These are phyloP conservation scores for Vitellaria paradoxa DNA, from an alignment of 179 eudicot species.

Conservation along the genomic window DNA sequence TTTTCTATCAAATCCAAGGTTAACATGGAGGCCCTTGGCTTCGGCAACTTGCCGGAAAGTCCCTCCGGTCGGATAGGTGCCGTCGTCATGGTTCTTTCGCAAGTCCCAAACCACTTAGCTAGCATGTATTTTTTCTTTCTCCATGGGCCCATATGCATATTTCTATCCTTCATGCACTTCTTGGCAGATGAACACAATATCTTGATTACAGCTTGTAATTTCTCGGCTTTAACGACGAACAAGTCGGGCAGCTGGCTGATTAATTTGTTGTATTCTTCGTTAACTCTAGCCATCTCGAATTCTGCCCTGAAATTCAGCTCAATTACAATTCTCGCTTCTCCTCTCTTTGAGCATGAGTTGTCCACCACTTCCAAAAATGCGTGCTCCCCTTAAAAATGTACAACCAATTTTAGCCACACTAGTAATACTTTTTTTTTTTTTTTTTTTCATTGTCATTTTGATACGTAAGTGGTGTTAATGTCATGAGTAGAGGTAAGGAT, in stretches of 20 bases:
- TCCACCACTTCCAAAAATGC: constrained; percentile 26
- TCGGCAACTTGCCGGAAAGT: neutral
- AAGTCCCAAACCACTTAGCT: constrained; percentile 37
- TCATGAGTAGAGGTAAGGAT: no score
- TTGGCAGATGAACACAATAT: constrained; percentile 29
- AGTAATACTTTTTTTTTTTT: no score
- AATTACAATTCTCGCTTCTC: constrained; percentile 19
- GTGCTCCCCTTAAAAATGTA: constrained; percentile 29
- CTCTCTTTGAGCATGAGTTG: constrained; percentile 16
- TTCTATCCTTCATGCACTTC: constrained; percentile 32
- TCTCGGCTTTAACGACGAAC: constrained; percentile 30
- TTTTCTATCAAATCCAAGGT: constrained; percentile 26
- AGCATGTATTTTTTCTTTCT: constrained; percentile 44
- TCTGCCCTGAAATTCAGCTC: constrained; percentile 29
- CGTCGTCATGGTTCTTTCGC: neutral
- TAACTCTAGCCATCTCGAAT: constrained; percentile 33
- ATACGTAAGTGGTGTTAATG: no score
- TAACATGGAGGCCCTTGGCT: constrained; percentile 31
- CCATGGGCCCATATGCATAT: constrained; percentile 46
- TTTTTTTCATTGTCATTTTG: no score
- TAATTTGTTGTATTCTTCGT: constrained; percentile 28
- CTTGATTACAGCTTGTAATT: constrained; percentile 23
- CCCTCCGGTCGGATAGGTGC: neutral
- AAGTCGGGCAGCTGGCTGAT: constrained; percentile 26
- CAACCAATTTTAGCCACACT: neutral